A percentile compares a stretch with the other conserved stretches of the same genome.
These are phyloP conservation scores for Toxicodendron radicans DNA, from an alignment of 345 rosid species.

Conservation along the genomic window DNA sequence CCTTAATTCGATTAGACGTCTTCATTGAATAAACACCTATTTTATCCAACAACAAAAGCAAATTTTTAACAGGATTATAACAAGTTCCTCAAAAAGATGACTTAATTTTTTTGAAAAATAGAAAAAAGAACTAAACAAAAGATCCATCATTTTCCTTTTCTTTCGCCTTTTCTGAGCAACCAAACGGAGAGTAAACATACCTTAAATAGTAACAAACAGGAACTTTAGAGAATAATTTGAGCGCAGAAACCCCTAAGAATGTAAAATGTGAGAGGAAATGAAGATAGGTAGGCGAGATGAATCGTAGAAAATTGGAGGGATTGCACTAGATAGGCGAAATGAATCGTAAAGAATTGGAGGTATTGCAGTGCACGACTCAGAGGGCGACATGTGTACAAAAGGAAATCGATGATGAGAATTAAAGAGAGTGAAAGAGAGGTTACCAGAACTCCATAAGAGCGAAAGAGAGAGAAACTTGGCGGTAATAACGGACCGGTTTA, in stretches of 20 bases:
- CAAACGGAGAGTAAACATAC: constrained; percentile 1
- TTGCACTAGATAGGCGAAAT: background rate
- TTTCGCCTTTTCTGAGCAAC: constrained; percentile 14
- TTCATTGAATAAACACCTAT: background rate
- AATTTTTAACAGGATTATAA: no score
- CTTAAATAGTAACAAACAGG: background rate
- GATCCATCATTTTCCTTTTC: background rate
- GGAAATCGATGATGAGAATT: background rate
- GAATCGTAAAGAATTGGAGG: background rate
- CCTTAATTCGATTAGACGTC: constrained; percentile 61
- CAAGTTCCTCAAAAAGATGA: background rate
- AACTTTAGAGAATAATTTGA: background rate
- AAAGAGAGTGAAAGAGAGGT: constrained; percentile 17
- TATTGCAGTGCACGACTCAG: background rate
- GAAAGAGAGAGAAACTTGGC: constrained; percentile 38
- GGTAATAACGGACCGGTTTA: constrained; percentile 22
- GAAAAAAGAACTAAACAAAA: background rate
- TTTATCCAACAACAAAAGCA: background rate
- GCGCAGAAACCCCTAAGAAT: background rate
- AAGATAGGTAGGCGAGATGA: background rate
- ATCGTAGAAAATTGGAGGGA: background rate
- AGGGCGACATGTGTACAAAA: background rate
- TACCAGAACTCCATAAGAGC: background rate
- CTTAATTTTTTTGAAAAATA: background rate
- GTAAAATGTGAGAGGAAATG: background rate